phyloP scores from a whole-genome alignment of 1,284 basidiomycete species.

The Chiua sp. region DNA sequence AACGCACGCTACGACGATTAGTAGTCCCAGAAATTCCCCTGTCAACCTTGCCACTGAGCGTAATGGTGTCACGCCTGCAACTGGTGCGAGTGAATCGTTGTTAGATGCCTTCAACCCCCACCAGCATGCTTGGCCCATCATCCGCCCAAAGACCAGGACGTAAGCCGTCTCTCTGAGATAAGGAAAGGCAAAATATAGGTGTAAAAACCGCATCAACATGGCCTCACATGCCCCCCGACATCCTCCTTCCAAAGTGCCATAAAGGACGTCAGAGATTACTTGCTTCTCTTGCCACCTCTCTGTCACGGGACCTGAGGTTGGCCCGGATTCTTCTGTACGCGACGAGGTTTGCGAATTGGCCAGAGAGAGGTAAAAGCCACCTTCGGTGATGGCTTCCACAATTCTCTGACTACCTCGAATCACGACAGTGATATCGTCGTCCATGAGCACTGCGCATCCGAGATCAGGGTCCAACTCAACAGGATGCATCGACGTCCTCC shows the following conservation, averaged over 20 bases:
- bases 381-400: too few relatives aligned
- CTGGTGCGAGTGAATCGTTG: too few relatives aligned
- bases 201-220: slow-evolving; percentile 17
- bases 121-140: slow-evolving; percentile 12
- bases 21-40: slow-evolving; percentile 19
- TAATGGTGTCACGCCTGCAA: background rate
- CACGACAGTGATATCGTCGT: slow-evolving; percentile 4
- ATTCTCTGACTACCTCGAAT: too few relatives aligned
- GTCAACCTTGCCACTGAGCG: slow-evolving; percentile 14
- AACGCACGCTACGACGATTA: slow-evolving; percentile 6
- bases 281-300: slow-evolving; percentile 7
- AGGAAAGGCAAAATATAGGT: slow-evolving; percentile 9
- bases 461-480: slow-evolving; percentile 10
- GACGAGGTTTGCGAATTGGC: too few relatives aligned
- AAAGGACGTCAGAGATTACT: slow-evolving; percentile 11
- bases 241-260: slow-evolving; percentile 15
- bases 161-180: slow-evolving; percentile 8
- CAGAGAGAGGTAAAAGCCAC: too few relatives aligned
- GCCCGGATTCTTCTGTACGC: too few relatives aligned
- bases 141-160: slow-evolving; percentile 5
- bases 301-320: too few relatives aligned
- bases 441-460: slow-evolving; percentile 24
- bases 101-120: slow-evolving; percentile 3
- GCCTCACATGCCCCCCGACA: slow-evolving; percentile 21
- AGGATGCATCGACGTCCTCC: slow-evolving; percentile 9